Conservation (phyloP, 2,329 filamentous ascomycete genomes). For the Talaromyces sp. region DNA sequence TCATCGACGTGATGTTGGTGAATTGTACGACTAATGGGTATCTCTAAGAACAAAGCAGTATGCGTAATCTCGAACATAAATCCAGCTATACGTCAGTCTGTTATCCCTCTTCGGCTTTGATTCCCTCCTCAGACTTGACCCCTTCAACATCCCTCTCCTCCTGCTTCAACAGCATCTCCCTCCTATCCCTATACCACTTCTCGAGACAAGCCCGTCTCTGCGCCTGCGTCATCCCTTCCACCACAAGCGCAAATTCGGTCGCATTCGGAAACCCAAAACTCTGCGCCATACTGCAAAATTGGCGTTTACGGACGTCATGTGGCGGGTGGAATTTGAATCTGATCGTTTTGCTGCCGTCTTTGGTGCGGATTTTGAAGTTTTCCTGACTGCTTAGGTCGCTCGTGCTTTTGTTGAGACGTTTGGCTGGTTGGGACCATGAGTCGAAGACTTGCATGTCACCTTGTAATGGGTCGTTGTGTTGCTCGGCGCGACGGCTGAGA, state of each 20-base stretch:
- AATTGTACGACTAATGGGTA: background rate
- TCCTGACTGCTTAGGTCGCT: background rate
- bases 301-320: constrained; percentile 66
- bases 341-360: constrained; percentile 42
- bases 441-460: constrained; percentile 37
- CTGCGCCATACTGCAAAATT: constrained; percentile 87
- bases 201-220: constrained; percentile 74
- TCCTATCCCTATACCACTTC: constrained; percentile 69
- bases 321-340: constrained; percentile 68
- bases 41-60: background rate
- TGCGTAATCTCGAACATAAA: background rate
- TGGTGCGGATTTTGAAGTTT: constrained; percentile 20
- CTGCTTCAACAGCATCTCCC: constrained; percentile 43
- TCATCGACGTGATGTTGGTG: background rate
- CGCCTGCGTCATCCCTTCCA: constrained; percentile 86
- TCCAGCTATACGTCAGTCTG: background rate
- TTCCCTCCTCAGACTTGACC: background rate
- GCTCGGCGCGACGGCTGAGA: constrained; percentile 70
- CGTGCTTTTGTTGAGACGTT: background rate
- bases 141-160: background rate
- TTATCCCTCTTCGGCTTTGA: background rate
- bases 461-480: constrained; percentile 30
- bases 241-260: constrained; percentile 81
- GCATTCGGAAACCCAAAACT: constrained; percentile 71
- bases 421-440: constrained; percentile 23